A percentile compares a stretch with the other conserved stretches of the same genome.
Evolutionary conservation across 805 yeast genomes (phyloP).

Genomic region (Barnettozyma botsteinii): DNA sequence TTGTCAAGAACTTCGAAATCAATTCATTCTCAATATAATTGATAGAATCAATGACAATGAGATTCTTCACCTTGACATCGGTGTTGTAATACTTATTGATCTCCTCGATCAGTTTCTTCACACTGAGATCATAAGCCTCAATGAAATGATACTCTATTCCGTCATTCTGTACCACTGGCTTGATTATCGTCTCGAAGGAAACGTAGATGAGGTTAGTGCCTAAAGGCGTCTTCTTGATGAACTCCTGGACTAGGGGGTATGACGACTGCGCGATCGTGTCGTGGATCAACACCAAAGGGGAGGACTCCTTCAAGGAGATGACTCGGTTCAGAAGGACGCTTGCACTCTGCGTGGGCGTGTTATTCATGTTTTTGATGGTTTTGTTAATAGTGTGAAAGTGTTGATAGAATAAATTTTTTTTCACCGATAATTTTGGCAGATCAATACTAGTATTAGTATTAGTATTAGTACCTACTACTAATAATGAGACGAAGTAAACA

Average conservation of each 20-base stretch:
- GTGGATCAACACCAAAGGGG: slow-evolving; percentile 64
- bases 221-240: slow-evolving; percentile 36
- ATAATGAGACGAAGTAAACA: too few relatives aligned
- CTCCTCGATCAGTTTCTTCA: slow-evolving; percentile 24
- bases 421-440: not conserved
- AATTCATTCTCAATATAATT: slow-evolving; percentile 46
- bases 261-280: slow-evolving; percentile 75
- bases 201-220: slow-evolving; percentile 42
- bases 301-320: slow-evolving; percentile 60
- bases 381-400: not conserved
- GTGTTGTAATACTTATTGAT: slow-evolving; percentile 12
- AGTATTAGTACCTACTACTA: too few relatives aligned
- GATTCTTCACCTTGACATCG: slow-evolving; percentile 25
- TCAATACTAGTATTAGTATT: too few relatives aligned
- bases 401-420: not conserved
- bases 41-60: slow-evolving; percentile 62
- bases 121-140: slow-evolving; percentile 32
- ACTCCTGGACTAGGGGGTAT: slow-evolving; percentile 48
- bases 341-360: slow-evolving; percentile 35
- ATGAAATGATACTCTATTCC: slow-evolving; percentile 30
- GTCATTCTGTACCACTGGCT: slow-evolving; percentile 40
- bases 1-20: slow-evolving; percentile 45
- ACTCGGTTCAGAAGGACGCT: slow-evolving; percentile 63
- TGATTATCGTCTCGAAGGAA: slow-evolving; percentile 60
- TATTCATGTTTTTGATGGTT: slow-evolving; percentile 8